phyloP scores from a whole-genome alignment of 2,329 filamentous ascomycete genomes.

The Beauveria scarabaeidicola region DNA sequence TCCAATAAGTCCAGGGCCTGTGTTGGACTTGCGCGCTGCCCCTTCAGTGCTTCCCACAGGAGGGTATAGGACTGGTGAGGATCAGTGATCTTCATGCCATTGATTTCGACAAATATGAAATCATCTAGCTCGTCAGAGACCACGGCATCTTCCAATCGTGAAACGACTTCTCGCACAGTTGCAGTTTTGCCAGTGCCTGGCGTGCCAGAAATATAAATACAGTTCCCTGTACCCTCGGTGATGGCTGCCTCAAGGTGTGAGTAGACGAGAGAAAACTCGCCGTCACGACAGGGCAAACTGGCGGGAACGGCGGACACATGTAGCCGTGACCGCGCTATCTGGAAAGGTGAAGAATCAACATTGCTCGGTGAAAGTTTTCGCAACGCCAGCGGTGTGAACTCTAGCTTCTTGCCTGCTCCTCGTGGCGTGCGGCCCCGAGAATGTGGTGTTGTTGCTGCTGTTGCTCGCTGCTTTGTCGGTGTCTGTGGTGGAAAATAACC shows the following conservation, averaged over 20 bases:
- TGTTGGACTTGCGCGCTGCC: constrained; percentile 82
- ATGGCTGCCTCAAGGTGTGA: constrained; percentile 92
- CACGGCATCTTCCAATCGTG: constrained; percentile 80
- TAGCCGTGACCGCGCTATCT: constrained; percentile 76
- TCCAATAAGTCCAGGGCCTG: constrained; percentile 89
- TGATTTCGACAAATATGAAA: constrained; percentile 98
- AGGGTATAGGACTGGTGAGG: constrained; percentile 93
- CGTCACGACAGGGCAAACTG: constrained; percentile 82
- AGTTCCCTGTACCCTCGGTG: constrained; percentile 83
- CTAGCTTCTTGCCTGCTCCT: constrained; percentile 58
- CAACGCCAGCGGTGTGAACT: constrained; percentile 92
- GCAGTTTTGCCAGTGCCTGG: constrained; percentile 97
- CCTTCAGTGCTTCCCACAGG: constrained; percentile 91
- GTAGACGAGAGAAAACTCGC: constrained; percentile 87
- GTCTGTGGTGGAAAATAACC: constrained; percentile 29
- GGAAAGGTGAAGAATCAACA: constrained; percentile 77
- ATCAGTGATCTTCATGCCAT: constrained; percentile 99
- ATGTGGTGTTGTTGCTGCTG: constrained; percentile 23
- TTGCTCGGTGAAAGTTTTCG: constrained; percentile 69
- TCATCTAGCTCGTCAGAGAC: constrained; percentile 87
- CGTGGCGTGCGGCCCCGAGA: constrained; percentile 22
- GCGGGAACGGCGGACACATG: constrained; percentile 91
- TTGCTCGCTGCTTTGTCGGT: constrained; percentile 27
- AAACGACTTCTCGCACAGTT: constrained; percentile 90
- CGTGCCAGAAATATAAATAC: constrained; percentile 98